Conservation (phyloP, 208 protist species). For the Leishmania aethiopica region DNA sequence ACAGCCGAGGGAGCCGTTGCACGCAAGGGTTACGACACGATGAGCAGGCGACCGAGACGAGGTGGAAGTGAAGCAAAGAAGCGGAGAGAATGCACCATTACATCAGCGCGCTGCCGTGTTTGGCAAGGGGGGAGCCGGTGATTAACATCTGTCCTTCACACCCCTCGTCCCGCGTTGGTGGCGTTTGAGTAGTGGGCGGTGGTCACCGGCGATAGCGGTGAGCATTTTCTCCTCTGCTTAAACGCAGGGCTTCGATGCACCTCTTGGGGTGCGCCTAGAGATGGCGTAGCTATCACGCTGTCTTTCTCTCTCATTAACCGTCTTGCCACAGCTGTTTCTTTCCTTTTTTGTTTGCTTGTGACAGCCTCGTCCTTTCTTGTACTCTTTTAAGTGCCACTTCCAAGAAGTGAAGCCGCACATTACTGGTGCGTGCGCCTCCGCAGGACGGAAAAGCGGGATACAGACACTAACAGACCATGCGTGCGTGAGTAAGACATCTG, state of each 20-base stretch:
- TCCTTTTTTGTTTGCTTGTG: not conserved
- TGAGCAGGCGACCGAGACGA: not conserved
- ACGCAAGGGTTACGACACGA: not conserved
- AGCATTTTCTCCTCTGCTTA: not conserved
- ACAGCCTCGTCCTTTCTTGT: not conserved
- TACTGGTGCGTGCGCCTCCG: not conserved
- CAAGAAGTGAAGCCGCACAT: not conserved
- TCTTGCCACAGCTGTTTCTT: not conserved
- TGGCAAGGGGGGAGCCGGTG: not conserved
- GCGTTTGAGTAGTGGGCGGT: not conserved
- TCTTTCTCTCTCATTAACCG: not conserved
- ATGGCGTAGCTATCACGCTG: not conserved
- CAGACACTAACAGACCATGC: not conserved
- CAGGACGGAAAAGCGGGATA: not conserved
- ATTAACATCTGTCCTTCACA: not conserved
- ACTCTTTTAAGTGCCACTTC: not conserved
- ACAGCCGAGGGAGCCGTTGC: not conserved
- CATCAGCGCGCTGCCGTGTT: not conserved
- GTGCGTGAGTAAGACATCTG: not conserved
- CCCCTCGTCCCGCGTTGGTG: not conserved
- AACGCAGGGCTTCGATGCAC: not conserved
- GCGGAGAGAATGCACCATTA: not conserved
- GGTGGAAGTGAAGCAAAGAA: slow-evolving; percentile 11
- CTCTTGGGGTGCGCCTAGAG: not conserved
- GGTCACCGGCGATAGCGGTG: not conserved